Base-by-base conservation (phyloP, 441 rosid genomes). In the Raphanus hybrid region DNA sequence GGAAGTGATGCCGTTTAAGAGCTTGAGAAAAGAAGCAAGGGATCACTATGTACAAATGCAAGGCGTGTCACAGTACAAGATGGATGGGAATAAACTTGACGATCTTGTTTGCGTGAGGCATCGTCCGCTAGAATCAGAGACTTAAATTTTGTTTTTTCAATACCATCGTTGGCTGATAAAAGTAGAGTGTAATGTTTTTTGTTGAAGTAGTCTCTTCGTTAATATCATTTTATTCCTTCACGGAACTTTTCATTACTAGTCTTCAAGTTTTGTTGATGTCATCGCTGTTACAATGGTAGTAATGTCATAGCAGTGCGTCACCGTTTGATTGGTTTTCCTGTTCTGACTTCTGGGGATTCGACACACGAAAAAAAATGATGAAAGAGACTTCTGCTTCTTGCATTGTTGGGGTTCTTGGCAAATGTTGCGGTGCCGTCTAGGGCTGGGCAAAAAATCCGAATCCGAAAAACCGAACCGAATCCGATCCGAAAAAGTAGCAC, bases 51-150 rank as follows among this genome's bases (percentile, higher is more conserved):
- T 23, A 8, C 90, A 90, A 78, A 93, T 92, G 99, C 87, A 85
- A 83, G 90, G 90, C 14, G 90, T 87, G 8, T 90, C 98, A 71
- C 84, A 92, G 63, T 96, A 96, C 87, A 96, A 96, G 82, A 96
- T 96, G 95, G 99, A 96, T 61, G 98, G 99, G 11, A 96, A 93
- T 80, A 93, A 84, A 74, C 85, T 96, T 84, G 99, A 96, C 67
- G 98, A 96, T 88, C 87, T 96, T 72, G 97, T 96, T 37, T 96
- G 99, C 23, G 89, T 93, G 29, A 85, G 86, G 82, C 98, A 90
- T 70, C 58, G 58, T 52, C 59, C 94, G 20, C 45, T 34, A 61
- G 78, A 82, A 79, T 82, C 87, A 8, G 79, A 78, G 81, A 83
- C 75, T 64, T 87, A 83, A 86, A 27, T 48, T 20, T 12, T 45